Evolutionary conservation across 176 grass and related monocot species (phyloP).

Genomic region (Lolium rigidum): DNA sequence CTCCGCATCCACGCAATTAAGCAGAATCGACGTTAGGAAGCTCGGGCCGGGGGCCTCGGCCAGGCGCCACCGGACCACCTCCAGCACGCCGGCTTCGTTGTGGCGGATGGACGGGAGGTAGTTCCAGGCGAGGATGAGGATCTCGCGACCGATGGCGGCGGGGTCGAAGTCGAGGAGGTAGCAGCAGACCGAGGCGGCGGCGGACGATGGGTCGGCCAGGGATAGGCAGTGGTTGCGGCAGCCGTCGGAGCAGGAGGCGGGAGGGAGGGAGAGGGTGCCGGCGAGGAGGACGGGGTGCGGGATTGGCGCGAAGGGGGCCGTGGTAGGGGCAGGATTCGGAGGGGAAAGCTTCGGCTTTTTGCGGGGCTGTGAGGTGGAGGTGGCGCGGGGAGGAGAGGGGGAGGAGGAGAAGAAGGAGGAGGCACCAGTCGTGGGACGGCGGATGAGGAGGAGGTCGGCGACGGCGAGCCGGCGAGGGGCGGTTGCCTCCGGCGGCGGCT

Average conservation of each 20-base stretch:
- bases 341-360: constrained; percentile 51
- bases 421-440: constrained; percentile 58
- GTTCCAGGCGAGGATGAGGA: constrained; percentile 82
- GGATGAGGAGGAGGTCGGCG: constrained; percentile 62
- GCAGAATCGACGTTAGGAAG: constrained; percentile 35
- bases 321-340: constrained; percentile 37
- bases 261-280: constrained; percentile 62
- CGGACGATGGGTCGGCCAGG: constrained; percentile 50
- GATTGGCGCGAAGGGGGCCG: constrained; percentile 59
- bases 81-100: constrained; percentile 59
- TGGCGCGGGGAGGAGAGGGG: not conserved
- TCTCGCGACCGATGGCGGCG: constrained; percentile 51
- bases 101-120: constrained; percentile 60
- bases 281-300: constrained; percentile 53
- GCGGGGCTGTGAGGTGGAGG: constrained; percentile 35
- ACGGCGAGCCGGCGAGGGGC: constrained; percentile 48
- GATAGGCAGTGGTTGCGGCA: constrained; percentile 73
- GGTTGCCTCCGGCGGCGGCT: constrained; percentile 36
- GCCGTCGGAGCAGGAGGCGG: not conserved
- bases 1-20: constrained; percentile 2
- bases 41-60: not conserved
- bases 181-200: constrained; percentile 64
- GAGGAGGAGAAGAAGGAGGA: constrained; percentile 45
- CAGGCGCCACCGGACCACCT: constrained; percentile 79
- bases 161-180: constrained; percentile 71